Conservation (phyloP, 2,329 filamentous ascomycete species). For the Penicillium corylophilum region DNA sequence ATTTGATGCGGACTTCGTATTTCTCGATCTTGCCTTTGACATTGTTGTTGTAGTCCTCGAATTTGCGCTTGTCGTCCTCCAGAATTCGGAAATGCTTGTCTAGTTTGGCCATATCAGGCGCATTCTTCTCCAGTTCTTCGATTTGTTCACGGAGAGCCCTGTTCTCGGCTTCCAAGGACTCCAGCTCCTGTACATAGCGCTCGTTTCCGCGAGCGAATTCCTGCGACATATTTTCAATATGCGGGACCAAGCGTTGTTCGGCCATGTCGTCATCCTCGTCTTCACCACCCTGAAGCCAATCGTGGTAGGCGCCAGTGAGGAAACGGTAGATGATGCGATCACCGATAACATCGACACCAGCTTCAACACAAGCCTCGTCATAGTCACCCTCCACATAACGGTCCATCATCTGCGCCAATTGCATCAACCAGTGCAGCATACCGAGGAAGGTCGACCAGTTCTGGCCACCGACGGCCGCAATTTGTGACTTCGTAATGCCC, state of each 20-base stretch:
- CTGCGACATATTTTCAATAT: slow-evolving; percentile 81
- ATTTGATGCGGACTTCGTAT: slow-evolving; percentile 74
- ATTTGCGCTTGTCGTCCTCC: slow-evolving; percentile 91
- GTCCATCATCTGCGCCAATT: slow-evolving; percentile 90
- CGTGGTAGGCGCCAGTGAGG: slow-evolving; percentile 81
- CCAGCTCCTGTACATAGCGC: slow-evolving; percentile 78
- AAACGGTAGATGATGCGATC: slow-evolving; percentile 96
- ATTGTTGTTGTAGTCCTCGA: slow-evolving; percentile 87
- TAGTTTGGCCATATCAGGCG: slow-evolving; percentile 76
- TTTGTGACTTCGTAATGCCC: slow-evolving; percentile 93
- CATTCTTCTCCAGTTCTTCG: slow-evolving; percentile 82
- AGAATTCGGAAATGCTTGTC: slow-evolving; percentile 91
- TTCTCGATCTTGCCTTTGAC: slow-evolving; percentile 85
- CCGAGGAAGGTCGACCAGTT: slow-evolving; percentile 97
- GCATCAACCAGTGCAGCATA: slow-evolving; percentile 98
- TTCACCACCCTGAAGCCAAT: slow-evolving; percentile 91
- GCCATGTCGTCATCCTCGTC: slow-evolving; percentile 84
- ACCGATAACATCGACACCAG: slow-evolving; percentile 80
- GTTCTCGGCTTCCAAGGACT: slow-evolving; percentile 83
- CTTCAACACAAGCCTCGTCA: slow-evolving; percentile 85
- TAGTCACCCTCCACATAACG: slow-evolving; percentile 75
- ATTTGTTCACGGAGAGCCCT: slow-evolving; percentile 79
- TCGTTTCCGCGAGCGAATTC: slow-evolving; percentile 85
- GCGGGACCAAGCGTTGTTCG: slow-evolving; percentile 74
- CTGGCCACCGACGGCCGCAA: slow-evolving; percentile 89